Percentiles rank a stretch among this genome's conserved stretches.
phyloP scores from a whole-genome alignment of 2,329 filamentous ascomycete species.

The Colletotrichum tanaceti region DNA sequence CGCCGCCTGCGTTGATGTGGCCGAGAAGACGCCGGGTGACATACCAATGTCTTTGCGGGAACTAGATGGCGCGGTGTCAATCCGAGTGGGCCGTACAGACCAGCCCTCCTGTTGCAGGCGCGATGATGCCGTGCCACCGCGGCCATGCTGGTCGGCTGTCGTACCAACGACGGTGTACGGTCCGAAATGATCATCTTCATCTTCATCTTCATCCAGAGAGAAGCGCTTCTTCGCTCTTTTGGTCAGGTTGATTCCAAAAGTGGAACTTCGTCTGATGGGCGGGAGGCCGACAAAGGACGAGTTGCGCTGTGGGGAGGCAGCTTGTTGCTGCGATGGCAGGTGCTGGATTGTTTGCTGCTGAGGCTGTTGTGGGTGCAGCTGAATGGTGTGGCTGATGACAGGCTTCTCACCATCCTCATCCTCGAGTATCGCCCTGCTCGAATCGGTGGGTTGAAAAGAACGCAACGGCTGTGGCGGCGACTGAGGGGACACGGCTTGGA shows the following conservation, averaged over 20 bases:
- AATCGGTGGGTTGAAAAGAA: conserved; percentile 19
- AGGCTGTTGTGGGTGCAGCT: background rate
- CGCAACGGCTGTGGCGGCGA: conserved; percentile 1
- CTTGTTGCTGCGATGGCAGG: conserved; percentile 35
- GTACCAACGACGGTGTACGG: conserved; percentile 11
- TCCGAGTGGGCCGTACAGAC: conserved; percentile 17
- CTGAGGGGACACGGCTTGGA: conserved; percentile 44
- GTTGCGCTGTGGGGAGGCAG: conserved; percentile 53
- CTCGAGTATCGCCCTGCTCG: conserved; percentile 13
- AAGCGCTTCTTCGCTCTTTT: conserved; percentile 51
- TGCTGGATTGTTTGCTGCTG: conserved; percentile 41
- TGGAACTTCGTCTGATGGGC: conserved; percentile 68
- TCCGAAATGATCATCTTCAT: conserved; percentile 47
- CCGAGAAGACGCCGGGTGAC: conserved; percentile 20
- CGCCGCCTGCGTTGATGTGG: conserved; percentile 36
- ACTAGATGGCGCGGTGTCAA: conserved; percentile 22
- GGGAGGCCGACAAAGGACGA: conserved; percentile 69
- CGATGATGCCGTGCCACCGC: background rate
- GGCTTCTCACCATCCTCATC: background rate
- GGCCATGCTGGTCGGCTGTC: conserved; percentile 7
- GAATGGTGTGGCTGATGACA: background rate
- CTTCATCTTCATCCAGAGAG: conserved; percentile 51
- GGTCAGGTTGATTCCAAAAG: conserved; percentile 59
- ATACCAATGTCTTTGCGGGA: conserved; percentile 28
- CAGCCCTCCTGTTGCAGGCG: conserved; percentile 4